Evolutionary conservation across 768 basidiomycete genomes (phyloP), one percentile per base, ranked within the genome.

Genomic region (Pleurotus salmoneostramineus): DNA sequence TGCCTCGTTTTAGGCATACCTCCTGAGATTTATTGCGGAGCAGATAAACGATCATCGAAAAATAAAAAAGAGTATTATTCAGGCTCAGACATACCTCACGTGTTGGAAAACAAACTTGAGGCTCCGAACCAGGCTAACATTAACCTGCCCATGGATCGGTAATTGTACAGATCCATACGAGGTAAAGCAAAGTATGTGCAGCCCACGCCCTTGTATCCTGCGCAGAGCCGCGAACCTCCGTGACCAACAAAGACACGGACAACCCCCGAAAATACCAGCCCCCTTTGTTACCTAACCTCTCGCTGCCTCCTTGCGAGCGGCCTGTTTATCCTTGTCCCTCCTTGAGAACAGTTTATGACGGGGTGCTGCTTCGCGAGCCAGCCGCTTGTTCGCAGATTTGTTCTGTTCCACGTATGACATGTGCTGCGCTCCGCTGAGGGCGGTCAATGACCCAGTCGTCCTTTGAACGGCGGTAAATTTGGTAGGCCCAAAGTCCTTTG

Each of bases 371-470:
- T 79, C 81, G 36, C 78, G 76, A 31, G 88, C 83, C 7, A 92
- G 77, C 57, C 83, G 84, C 77, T 89, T 91, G 79, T 95, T 95
- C 51, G 87, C 90, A 17, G 88, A 89, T 71, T 92, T 93, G 75
- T 95, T 94, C 71, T 93, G 89, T 73, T 95, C 93, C 48, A 93
- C 80, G 65, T 95, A 95, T 48, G 90, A 91, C 93, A 95, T 94
- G 65, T 92, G 91, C 64, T 92, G 90, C 3, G 84, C 92, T 34
- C 94, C 94, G 68, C 90, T 92, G 62, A 96, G 78, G 36, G 92
- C 89, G 2, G 85, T 83, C 43, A 95, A 77, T 42, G 88, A 90
- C 0, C 93, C 93, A 2, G 88, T 86, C 48, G 90, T 92, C 61
- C 92, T 81, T 63, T 91, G 89, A 6, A 85, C 85, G 8, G 74